Percentiles rank a stretch among this genome's conserved stretches.
Conservation (phyloP, 441 rosid genomes). For the Flueggea neowawraea region DNA sequence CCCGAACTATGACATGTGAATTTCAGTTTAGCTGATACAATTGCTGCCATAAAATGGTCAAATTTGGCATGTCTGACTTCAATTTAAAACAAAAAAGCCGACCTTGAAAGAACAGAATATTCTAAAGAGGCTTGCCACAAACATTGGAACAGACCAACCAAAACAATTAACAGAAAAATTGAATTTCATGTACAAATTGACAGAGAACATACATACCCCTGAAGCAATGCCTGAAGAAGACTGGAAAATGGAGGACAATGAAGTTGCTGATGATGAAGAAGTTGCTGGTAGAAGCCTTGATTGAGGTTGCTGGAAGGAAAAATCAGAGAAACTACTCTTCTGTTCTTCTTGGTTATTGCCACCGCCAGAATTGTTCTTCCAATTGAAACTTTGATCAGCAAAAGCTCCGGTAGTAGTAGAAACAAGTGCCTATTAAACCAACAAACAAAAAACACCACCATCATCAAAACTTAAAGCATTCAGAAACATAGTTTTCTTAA, state of each 20-base stretch:
- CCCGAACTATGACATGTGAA: neutral
- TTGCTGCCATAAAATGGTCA: neutral
- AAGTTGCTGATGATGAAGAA: slow-evolving; percentile 15
- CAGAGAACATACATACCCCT: slow-evolving; percentile 4
- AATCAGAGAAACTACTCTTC: slow-evolving; percentile 40
- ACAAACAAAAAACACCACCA: neutral
- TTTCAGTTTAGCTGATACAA: neutral
- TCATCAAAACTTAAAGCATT: neutral
- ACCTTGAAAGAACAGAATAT: neutral
- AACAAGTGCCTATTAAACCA: slow-evolving; percentile 48
- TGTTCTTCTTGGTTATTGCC: slow-evolving; percentile 28
- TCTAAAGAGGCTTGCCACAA: neutral
- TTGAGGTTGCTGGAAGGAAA: slow-evolving; percentile 49
- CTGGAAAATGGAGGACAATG: slow-evolving; percentile 25
- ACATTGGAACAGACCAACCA: neutral
- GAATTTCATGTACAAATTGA: slow-evolving; percentile 4
- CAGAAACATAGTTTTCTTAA: too few relatives aligned
- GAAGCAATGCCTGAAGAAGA: slow-evolving; percentile 21
- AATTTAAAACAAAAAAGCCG: neutral
- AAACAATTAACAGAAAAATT: neutral
- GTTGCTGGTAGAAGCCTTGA: slow-evolving; percentile 13
- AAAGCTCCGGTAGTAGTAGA: slow-evolving; percentile 86
- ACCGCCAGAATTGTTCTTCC: slow-evolving; percentile 32
- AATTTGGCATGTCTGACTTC: neutral
- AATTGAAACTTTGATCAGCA: slow-evolving; percentile 49